A percentile compares a stretch with the other conserved stretches of the same genome.
phyloP scores from a whole-genome alignment of 1,284 basidiomycete species.

The Fomitopsis schrenkii region DNA sequence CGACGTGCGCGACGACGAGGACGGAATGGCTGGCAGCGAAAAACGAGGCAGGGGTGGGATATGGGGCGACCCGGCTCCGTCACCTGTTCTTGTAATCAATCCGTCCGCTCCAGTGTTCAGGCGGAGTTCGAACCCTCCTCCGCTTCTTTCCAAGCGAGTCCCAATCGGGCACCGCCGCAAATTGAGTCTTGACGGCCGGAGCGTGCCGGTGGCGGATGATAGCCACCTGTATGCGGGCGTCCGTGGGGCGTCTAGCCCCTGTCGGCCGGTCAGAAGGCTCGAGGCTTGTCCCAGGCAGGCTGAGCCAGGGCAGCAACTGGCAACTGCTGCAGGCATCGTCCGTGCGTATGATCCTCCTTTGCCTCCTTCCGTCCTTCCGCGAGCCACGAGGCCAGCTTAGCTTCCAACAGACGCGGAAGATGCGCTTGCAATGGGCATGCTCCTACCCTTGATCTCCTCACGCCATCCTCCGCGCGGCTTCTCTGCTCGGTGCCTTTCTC shows the following conservation, averaged over 20 bases:
- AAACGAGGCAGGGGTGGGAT: conserved; percentile 25
- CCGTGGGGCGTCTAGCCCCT: not conserved
- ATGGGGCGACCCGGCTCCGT: conserved; percentile 17
- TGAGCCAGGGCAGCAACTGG: not conserved
- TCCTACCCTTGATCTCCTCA: conserved; percentile 8
- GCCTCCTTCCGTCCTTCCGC: conserved; percentile 1
- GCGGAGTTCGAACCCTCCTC: conserved; percentile 2
- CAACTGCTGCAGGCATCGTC: not conserved
- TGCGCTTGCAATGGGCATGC: not conserved
- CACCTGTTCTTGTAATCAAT: conserved; percentile 17
- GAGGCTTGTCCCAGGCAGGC: not conserved
- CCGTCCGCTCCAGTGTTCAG: conserved; percentile 8
- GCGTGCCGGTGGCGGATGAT: not conserved
- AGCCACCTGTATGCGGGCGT: not conserved
- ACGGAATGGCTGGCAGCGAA: conserved; percentile 16
- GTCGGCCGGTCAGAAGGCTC: conserved; percentile 1
- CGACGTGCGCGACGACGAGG: conserved; percentile 24
- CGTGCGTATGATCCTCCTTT: not conserved
- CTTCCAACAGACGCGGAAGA: conserved; percentile 1
- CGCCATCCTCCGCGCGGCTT: conserved; percentile 6
- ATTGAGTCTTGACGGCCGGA: not conserved
- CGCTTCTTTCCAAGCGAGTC: not conserved
- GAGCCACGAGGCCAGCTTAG: conserved; percentile 6
- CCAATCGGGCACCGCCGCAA: not conserved
- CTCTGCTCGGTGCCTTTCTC: not conserved